Evolutionary conservation across 352 stramenopile species (phyloP), one percentile per base, ranked within the genome.

Genomic region (Globisporangium paddicum): DNA sequence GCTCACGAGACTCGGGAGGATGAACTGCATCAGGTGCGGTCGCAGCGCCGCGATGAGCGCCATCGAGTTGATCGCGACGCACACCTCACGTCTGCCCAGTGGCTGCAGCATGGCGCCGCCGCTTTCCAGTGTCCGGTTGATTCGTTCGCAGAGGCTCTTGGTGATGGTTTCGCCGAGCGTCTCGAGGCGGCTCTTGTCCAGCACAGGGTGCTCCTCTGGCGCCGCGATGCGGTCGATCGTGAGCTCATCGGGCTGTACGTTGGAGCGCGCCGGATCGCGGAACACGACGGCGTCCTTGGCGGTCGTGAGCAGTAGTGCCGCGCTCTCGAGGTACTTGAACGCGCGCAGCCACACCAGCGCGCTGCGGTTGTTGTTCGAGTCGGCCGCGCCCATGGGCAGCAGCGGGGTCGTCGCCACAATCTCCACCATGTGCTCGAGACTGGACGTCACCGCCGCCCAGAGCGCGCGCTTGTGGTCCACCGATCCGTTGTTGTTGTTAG

Each of bases 181-280:
- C 48, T 82, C 62, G 6, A 91, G 59, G 21, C 64, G 46, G 0
- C 67, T 57, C 48, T 65, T 71, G 14, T 72, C 45, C 14, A 90
- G 45, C 57, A 83, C 54, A 3, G 53, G 60, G 18, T 75, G 69
- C 16, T 60, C 60, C 16, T 60, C 60, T 1, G 48, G 13, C 40
- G 55, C 68, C 14, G 59, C 46, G 5, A 90, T 53, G 37, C 69
- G 67, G 48, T 91, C 81, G 55, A 89, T 62, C 30, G 75, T 86
- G 35, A 86, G 73, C 19, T 56, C 71, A 48, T 93, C 86, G 0
- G 84, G 84, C 67, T 85, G 77, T 37, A 89, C 69, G 32, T 91
- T 91, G 13, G 81, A 91, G 40, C 84, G 69, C 68, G 82, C 78
- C 0, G 79, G 80, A 42, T 93, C 84, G 13, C 84, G 78, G 51